Conservation (phyloP, 768 basidiomycete species). For the Glaciozyma martinii region DNA sequence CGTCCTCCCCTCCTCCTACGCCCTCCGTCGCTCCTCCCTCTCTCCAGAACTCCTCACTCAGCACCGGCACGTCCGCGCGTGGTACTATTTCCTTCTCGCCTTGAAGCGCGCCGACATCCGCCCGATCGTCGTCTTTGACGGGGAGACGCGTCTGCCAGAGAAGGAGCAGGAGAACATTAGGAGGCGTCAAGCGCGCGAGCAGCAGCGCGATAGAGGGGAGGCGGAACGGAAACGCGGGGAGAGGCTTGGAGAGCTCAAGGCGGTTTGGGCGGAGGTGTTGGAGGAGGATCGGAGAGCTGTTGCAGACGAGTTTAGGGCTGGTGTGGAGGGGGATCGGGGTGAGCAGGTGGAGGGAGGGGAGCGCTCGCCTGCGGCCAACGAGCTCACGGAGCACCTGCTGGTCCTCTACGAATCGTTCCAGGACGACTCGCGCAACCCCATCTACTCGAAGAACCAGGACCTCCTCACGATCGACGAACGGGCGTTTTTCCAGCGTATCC, state of each 20-base stretch:
- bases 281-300: not conserved
- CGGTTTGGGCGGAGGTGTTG: not conserved
- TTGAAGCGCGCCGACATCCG: conserved; percentile 6
- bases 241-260: conserved; percentile 5
- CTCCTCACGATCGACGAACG: conserved; percentile 5
- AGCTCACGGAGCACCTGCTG: not conserved
- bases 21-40: not conserved
- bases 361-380: too few species aligned
- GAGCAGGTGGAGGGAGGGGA: too few species aligned
- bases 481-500: not conserved
- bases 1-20: not conserved
- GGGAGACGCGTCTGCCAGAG: conserved; percentile 12
- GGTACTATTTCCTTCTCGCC: conserved; percentile 17
- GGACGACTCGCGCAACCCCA: conserved; percentile 13
- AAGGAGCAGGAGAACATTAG: conserved; percentile 11
- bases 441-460: conserved; percentile 20
- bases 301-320: not conserved
- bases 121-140: conserved; percentile 28
- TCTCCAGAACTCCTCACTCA: too few species aligned
- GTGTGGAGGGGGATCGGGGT: too few species aligned
- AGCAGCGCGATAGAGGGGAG: conserved; percentile 5
- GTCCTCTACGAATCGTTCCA: conserved; percentile 4
- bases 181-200: not conserved
- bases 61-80: conserved; percentile 6
- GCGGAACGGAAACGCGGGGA: conserved; percentile 1